These are phyloP conservation scores for Pichia nanzhaoensis DNA, from an alignment of 805 yeast genomes.

Conservation along the genomic window DNA sequence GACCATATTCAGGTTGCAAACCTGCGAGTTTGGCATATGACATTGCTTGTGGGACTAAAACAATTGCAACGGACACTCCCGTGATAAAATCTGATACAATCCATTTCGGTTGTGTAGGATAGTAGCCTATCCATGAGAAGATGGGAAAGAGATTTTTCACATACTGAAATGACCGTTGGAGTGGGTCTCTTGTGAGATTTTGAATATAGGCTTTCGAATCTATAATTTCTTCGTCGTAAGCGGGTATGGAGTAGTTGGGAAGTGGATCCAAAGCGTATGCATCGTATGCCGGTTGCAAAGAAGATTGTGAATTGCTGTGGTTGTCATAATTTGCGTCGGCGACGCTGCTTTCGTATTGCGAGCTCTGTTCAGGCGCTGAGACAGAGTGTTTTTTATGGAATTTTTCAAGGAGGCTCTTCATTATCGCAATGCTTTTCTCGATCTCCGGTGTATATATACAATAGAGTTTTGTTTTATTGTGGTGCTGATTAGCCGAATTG, in stretches of 20 bases:
- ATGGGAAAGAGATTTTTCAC: conserved; percentile 69
- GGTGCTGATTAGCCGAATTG: too few relatives aligned
- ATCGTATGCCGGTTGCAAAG: not conserved
- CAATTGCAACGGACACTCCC: conserved; percentile 88
- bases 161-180: conserved; percentile 37
- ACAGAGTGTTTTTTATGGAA: not conserved
- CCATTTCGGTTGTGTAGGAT: conserved; percentile 61
- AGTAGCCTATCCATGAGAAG: conserved; percentile 74
- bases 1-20: conserved; percentile 74
- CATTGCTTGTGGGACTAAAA: conserved; percentile 94
- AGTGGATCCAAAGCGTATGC: not conserved
- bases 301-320: too few relatives aligned
- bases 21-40: conserved; percentile 87
- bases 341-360: too few relatives aligned
- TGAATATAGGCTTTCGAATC: conserved; percentile 21
- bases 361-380: not conserved
- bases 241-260: not conserved
- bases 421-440: not conserved
- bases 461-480: too few relatives aligned
- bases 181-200: conserved; percentile 33
- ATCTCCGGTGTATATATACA: too few relatives aligned
- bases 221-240: conserved; percentile 24
- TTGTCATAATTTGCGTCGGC: too few relatives aligned
- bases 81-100: conserved; percentile 76
- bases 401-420: not conserved